These are phyloP conservation scores for Escovopsis sp. DNA, from an alignment of 2,329 filamentous ascomycete genomes.

Conservation along the genomic window DNA sequence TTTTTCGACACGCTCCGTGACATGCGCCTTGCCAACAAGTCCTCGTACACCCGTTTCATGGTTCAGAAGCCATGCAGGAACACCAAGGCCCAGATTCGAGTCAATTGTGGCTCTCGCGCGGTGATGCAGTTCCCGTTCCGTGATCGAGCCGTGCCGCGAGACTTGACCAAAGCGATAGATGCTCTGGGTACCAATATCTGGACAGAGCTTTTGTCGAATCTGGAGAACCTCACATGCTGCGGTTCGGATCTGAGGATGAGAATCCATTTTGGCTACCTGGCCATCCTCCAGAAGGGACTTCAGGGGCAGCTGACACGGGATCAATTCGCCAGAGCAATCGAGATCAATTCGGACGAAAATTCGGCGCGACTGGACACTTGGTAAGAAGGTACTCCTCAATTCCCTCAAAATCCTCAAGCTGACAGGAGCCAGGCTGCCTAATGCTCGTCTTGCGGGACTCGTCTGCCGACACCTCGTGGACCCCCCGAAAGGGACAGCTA, in stretches of 20 bases:
- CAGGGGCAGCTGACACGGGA: constrained; percentile 11
- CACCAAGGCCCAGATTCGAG: constrained; percentile 7
- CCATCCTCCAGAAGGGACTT: constrained; percentile 10
- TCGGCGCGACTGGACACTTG: constrained; percentile 15
- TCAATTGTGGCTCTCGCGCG: constrained; percentile 14
- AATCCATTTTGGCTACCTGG: constrained; percentile 19
- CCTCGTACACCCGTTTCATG: constrained; percentile 12
- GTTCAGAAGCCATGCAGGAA: constrained; percentile 13
- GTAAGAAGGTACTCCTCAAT: constrained; percentile 8
- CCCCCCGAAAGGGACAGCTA: background rate
- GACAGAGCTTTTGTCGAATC: constrained; percentile 8
- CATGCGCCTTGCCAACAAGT: constrained; percentile 15
- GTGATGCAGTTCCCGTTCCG: background rate
- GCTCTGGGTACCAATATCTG: constrained; percentile 10
- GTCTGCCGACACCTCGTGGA: constrained; percentile 5
- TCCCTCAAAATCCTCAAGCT: background rate
- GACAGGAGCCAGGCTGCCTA: constrained; percentile 4
- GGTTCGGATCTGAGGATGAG: constrained; percentile 16
- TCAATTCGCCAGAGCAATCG: constrained; percentile 13
- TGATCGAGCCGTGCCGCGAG: background rate
- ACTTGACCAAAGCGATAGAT: background rate
- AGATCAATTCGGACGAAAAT: constrained; percentile 15
- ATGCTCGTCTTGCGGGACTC: constrained; percentile 1
- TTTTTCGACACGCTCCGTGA: constrained; percentile 19
- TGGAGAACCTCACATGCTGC: constrained; percentile 13